Evolutionary conservation across 352 stramenopile species (phyloP).

Genomic region (Globisporangium ultimum): DNA sequence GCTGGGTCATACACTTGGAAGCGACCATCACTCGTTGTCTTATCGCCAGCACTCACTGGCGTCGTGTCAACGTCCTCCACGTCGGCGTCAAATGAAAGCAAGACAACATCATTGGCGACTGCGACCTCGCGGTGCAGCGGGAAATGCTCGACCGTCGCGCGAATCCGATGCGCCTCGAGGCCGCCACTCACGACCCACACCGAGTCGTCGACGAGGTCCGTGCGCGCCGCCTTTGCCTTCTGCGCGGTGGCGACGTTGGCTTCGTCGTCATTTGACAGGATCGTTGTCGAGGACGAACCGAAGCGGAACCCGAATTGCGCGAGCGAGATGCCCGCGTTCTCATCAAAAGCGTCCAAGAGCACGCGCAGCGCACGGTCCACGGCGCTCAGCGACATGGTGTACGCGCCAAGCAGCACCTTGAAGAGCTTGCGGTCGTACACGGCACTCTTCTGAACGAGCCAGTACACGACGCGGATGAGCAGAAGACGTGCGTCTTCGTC

Average conservation of each 20-base stretch:
- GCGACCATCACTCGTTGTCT: neutral
- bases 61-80: neutral
- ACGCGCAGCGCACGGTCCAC: constrained; percentile 55
- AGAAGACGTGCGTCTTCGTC: constrained; percentile 21
- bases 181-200: constrained; percentile 63
- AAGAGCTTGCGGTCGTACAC: constrained; percentile 55
- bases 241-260: neutral
- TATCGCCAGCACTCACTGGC: neutral
- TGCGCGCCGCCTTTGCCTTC: constrained; percentile 5
- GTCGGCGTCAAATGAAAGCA: constrained; percentile 22
- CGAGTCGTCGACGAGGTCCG: constrained; percentile 62
- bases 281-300: constrained; percentile 35
- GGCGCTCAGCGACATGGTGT: constrained; percentile 64
- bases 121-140: constrained; percentile 47
- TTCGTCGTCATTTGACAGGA: constrained; percentile 20
- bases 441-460: constrained; percentile 31
- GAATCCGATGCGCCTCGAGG: constrained; percentile 58
- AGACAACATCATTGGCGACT: constrained; percentile 18
- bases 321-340: constrained; percentile 27
- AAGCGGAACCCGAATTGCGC: constrained; percentile 72
- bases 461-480: constrained; percentile 38
- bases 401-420: constrained; percentile 52
- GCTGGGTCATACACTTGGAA: constrained; percentile 59
- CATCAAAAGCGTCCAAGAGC: constrained; percentile 58
- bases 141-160: constrained; percentile 69